These are phyloP conservation scores for Cyberlindnera saturnus DNA, from an alignment of 805 yeast species.

Conservation along the genomic window DNA sequence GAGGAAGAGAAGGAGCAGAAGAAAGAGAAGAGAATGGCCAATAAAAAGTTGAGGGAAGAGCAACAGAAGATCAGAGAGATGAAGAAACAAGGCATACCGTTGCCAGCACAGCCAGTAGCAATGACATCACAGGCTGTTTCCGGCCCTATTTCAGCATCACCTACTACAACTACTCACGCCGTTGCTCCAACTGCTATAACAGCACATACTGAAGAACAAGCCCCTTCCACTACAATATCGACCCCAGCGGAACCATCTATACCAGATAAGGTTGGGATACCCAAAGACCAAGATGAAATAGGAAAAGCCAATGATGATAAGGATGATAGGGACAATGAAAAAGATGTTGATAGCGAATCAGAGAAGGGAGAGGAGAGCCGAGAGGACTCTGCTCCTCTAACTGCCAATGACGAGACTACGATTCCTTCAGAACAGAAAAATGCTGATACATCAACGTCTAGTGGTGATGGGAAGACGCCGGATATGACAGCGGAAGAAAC, in stretches of 20 bases:
- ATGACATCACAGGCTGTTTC: too few species aligned
- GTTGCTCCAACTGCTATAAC: too few species aligned
- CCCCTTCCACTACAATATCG: too few species aligned
- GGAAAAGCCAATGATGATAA: neutral
- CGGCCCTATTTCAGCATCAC: too few species aligned
- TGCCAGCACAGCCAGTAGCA: neutral
- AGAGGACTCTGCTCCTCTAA: neutral
- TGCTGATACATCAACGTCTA: too few species aligned
- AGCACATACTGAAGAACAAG: too few species aligned
- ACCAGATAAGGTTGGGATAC: neutral
- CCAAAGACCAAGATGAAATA: neutral
- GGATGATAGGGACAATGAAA: neutral
- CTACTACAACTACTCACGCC: too few species aligned
- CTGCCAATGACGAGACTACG: neutral
- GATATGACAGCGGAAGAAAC: neutral
- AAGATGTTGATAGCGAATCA: neutral
- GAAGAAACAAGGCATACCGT: conserved; percentile 3
- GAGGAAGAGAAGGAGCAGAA: conserved; percentile 34
- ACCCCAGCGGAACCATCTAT: too few species aligned
- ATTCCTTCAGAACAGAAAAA: neutral
- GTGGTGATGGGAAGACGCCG: neutral
- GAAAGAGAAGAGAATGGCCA: conserved; percentile 29
- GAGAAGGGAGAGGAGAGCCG: neutral
- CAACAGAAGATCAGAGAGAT: conserved; percentile 19
- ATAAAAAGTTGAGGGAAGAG: conserved; percentile 30